These are phyloP conservation scores for Geotrichum histeridarum DNA, from an alignment of 1,139 yeast genomes.

Conservation along the genomic window DNA sequence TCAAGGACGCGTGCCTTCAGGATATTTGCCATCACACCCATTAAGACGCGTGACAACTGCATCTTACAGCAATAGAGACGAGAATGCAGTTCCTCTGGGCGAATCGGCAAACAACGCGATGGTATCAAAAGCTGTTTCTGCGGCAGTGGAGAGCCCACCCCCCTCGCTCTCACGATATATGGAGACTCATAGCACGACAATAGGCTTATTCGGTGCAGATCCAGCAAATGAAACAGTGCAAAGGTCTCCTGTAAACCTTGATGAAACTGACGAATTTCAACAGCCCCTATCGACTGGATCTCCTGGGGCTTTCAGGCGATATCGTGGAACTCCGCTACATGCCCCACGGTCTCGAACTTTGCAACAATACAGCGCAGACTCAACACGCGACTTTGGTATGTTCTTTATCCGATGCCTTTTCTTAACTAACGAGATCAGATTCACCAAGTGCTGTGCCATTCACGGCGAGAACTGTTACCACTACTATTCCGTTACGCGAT, in stretches of 20 bases:
- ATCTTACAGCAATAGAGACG: not conserved
- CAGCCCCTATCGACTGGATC: not conserved
- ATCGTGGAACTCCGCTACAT: constrained; percentile 9
- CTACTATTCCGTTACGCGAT: constrained; percentile 15
- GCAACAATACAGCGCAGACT: not conserved
- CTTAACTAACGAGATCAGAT: not conserved
- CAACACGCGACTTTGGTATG: not conserved
- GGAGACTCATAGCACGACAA: constrained; percentile 1
- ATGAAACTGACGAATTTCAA: not conserved
- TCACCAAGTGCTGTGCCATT: not conserved
- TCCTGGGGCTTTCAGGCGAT: constrained; percentile 1
- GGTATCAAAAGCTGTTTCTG: not conserved
- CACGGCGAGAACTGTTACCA: constrained; percentile 4
- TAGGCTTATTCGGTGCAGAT: not conserved
- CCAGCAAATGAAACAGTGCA: not conserved
- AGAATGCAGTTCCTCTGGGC: constrained; percentile 5
- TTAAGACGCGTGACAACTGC: constrained; percentile 9
- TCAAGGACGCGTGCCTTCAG: not conserved
- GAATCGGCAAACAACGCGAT: constrained; percentile 4
- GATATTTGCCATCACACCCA: constrained; percentile 1
- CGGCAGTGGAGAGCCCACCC: constrained; percentile 9
- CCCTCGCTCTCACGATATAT: constrained; percentile 1
- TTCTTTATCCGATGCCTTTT: not conserved
- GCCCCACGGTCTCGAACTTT: not conserved
- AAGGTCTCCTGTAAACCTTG: not conserved